Evolutionary conservation across 495 filamentous ascomycete species (phyloP).

Genomic region (Astrocystis sublimbata): DNA sequence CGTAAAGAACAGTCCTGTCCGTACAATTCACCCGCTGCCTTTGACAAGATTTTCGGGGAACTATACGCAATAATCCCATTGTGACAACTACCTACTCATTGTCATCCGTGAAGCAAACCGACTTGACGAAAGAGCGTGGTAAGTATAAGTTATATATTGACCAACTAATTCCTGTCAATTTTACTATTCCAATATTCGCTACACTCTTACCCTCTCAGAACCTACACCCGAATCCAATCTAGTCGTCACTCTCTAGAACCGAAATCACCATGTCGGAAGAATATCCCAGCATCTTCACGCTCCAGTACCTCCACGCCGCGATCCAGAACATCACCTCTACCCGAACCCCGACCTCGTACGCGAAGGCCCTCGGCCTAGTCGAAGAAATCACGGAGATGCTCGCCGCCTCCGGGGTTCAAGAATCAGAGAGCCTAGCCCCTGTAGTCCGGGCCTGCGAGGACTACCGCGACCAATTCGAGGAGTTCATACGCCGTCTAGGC

Average conservation of each 20-base stretch:
- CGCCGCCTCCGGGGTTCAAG: background rate
- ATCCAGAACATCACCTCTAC: background rate
- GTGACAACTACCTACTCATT: background rate
- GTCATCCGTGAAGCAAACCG: background rate
- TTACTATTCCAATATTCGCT: background rate
- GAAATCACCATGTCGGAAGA: slow-evolving; percentile 3
- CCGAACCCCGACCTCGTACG: background rate
- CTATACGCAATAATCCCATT: background rate
- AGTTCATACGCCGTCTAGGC: background rate
- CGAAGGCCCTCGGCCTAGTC: background rate
- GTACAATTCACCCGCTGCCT: background rate
- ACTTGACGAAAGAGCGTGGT: background rate
- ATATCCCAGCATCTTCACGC: too few species aligned
- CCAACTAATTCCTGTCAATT: too few species aligned
- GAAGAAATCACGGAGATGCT: background rate
- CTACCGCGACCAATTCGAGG: background rate
- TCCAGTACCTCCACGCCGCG: background rate
- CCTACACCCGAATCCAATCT: background rate
- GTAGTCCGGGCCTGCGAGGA: background rate
- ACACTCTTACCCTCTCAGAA: background rate
- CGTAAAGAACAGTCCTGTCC: background rate
- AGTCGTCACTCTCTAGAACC: background rate
- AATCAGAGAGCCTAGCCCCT: background rate
- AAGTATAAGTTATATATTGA: background rate
- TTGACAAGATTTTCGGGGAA: background rate